Evolutionary conservation across 2,329 filamentous ascomycete species (phyloP), one percentile per base, ranked within the genome.

Genomic region (Curvularia hawaiiensis): DNA sequence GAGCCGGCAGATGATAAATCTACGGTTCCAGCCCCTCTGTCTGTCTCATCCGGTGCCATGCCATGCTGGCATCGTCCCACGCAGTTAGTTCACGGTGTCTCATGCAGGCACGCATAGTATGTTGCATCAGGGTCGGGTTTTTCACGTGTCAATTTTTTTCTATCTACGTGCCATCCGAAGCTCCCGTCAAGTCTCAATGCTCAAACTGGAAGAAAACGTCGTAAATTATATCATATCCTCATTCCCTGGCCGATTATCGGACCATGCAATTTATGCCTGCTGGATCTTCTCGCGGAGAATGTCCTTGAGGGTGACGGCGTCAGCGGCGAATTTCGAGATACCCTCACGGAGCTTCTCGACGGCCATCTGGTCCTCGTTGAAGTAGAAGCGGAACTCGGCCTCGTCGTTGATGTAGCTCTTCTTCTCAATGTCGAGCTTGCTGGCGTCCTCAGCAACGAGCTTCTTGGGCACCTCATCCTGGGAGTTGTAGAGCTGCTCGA

Each of bases 331-430:
- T 84, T 97, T 97, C 85, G 91, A 96, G 85, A 99, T 99, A 82
- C 95, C 95, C 83, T 99, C 95, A 62, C 93, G 91, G 72, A 99
- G 88, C 90, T 99, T 99, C 89, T 98, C 93, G 68, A 96, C 92
- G 64, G 91, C 95, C 95, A 99, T 99, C 80, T 94, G 90, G 76
- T 99, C 92, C 86, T 99, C 95, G 86, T 99, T 99, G 88, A 99
- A 97, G 82, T 93, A 90, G 85, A 97, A 99, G 79, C 95, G 92
- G 93, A 98, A 99, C 49, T 81, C 75, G 52, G 92, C 74, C 87
- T 99, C 95, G 80, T 95, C 84, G 77, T 89, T 87, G 80, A 99
- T 89, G 87, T 97, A 99, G 57, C 83, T 83, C 85, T 90, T 91
- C 90, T 92, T 96, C 83, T 90, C 82, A 68, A 99, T 86, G 80